A percentile compares a stretch with the other conserved stretches of the same genome.
Conservation (phyloP, 2,329 filamentous ascomycete genomes). For the Cyanodermella asteris region DNA sequence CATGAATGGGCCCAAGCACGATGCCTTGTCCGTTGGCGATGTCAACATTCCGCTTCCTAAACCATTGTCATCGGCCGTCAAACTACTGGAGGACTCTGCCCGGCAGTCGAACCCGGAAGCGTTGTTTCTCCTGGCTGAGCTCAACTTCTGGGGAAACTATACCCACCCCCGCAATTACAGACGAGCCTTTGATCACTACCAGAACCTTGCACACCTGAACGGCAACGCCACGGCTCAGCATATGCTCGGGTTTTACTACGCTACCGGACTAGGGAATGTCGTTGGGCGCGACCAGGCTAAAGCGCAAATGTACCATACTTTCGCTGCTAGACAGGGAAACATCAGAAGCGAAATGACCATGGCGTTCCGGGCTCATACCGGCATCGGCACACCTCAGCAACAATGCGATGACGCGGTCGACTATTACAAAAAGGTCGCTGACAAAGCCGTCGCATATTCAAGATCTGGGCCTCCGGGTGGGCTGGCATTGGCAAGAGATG, state of each 20-base stretch:
- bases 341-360: constrained; percentile 83
- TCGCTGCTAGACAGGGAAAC: constrained; percentile 68
- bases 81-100: constrained; percentile 36
- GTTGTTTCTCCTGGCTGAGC: constrained; percentile 69
- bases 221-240: constrained; percentile 87
- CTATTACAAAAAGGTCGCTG: constrained; percentile 83
- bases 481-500: constrained; percentile 51
- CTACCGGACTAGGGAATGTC: constrained; percentile 65
- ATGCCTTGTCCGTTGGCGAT: constrained; percentile 17
- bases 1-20: constrained; percentile 33
- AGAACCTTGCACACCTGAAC: constrained; percentile 48
- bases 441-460: constrained; percentile 77
- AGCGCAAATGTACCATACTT: constrained; percentile 81
- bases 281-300: constrained; percentile 76
- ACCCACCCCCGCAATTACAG: constrained; percentile 65
- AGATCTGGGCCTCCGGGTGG: constrained; percentile 80
- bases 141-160: constrained; percentile 94
- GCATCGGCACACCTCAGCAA: constrained; percentile 65
- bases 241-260: constrained; percentile 91
- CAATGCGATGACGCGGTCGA: constrained; percentile 67
- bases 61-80: constrained; percentile 34
- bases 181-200: constrained; percentile 61
- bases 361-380: constrained; percentile 64
- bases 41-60: constrained; percentile 23
- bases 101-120: constrained; percentile 45